phyloP scores from a whole-genome alignment of 116 monocot species.

The Dioscorea cayenensis region DNA sequence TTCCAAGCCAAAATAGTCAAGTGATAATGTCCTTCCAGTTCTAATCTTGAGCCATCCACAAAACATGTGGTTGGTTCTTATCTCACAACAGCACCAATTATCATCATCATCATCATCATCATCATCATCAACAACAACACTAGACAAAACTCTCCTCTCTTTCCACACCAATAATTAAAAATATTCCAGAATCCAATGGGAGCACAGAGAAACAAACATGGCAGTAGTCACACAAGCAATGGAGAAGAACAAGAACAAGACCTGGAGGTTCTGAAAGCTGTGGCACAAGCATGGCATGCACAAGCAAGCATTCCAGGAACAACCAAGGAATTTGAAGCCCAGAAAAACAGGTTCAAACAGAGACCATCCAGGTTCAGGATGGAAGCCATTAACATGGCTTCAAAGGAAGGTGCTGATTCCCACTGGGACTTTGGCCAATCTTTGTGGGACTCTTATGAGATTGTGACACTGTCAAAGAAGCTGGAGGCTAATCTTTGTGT shows the following conservation, averaged over 20 bases:
- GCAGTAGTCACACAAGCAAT: too few relatives aligned
- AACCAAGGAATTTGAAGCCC: conserved; percentile 26
- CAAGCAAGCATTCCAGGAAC: conserved; percentile 32
- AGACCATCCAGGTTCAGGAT: conserved; percentile 47
- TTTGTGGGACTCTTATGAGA: conserved; percentile 82
- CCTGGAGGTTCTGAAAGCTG: conserved; percentile 69
- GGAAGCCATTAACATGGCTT: conserved; percentile 21
- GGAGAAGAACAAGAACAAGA: conserved; percentile 11
- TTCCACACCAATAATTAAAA: too few relatives aligned
- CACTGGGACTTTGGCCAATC: conserved; percentile 67
- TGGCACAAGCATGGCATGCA: conserved; percentile 65
- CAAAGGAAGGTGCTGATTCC: background rate
- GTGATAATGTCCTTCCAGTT: too few relatives aligned
- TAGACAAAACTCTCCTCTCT: too few relatives aligned
- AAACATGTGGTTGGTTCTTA: too few relatives aligned
- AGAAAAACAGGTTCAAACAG: background rate
- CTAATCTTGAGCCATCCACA: too few relatives aligned
- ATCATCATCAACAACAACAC: too few relatives aligned
- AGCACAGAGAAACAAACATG: too few relatives aligned
- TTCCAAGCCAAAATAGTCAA: too few relatives aligned
- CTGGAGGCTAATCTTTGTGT: conserved; percentile 41
- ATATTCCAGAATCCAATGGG: too few relatives aligned
- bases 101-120: too few relatives aligned
- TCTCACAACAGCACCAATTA: too few relatives aligned
- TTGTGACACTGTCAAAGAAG: conserved; percentile 57